Conservation (phyloP, 495 filamentous ascomycete genomes). For the Neurospora hispaniola region DNA sequence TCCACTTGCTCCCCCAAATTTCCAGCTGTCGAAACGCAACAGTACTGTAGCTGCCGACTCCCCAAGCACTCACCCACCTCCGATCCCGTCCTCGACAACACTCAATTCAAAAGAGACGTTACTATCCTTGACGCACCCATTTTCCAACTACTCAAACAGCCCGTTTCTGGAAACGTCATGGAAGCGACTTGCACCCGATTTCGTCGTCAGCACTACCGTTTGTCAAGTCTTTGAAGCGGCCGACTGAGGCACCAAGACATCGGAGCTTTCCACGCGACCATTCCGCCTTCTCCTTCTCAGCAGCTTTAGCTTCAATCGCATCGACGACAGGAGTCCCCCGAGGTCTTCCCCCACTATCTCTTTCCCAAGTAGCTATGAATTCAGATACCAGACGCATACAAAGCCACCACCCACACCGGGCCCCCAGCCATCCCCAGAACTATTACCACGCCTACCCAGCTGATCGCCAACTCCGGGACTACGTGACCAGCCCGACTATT, state of each 20-base stretch:
- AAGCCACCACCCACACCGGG: constrained; percentile 16
- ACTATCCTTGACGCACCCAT: neutral
- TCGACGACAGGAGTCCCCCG: neutral
- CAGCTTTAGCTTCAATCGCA: neutral
- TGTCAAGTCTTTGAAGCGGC: neutral
- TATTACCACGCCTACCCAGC: constrained; percentile 13
- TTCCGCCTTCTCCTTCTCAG: neutral
- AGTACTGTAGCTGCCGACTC: neutral
- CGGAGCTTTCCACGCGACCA: neutral
- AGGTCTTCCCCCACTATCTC: neutral
- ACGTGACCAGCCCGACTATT: constrained; percentile 22
- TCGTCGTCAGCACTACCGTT: neutral
- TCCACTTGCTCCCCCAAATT: neutral
- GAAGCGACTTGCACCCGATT: neutral
- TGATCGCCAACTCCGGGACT: constrained; percentile 16
- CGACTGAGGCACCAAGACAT: neutral
- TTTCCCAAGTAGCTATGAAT: constrained; percentile 12
- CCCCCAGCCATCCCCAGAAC: constrained; percentile 9
- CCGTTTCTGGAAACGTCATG: neutral
- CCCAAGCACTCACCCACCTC: neutral
- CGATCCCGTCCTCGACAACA: neutral
- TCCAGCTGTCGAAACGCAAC: neutral
- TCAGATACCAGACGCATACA: constrained; percentile 17
- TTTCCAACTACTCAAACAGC: neutral
- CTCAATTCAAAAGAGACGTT: neutral